Evolutionary conservation across 2,329 filamentous ascomycete species (phyloP).

Genomic region (Penicillium italicum): DNA sequence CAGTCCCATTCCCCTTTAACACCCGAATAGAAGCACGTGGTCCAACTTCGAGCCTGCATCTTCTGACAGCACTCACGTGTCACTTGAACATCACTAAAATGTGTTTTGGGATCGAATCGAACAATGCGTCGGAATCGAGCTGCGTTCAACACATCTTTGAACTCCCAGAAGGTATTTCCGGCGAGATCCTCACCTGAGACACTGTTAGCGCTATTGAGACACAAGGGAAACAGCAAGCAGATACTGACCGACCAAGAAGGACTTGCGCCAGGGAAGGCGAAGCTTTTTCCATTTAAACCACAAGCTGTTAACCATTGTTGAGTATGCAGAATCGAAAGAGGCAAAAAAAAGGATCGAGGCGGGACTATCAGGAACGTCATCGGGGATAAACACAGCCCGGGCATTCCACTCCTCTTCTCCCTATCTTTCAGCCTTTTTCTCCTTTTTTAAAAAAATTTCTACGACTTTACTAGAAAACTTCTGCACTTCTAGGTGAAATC

Average conservation of each 20-base stretch:
- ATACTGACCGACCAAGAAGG: constrained; percentile 54
- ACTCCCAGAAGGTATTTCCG: constrained; percentile 66
- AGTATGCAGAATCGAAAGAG: constrained; percentile 10
- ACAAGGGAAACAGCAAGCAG: not conserved
- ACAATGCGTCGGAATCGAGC: constrained; percentile 57
- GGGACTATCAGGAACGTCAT: constrained; percentile 26
- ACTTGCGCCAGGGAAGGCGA: constrained; percentile 59
- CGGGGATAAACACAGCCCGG: constrained; percentile 23
- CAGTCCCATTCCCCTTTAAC: not conserved
- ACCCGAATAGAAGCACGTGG: not conserved
- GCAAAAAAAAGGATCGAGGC: constrained; percentile 6
- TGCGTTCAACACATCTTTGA: constrained; percentile 56
- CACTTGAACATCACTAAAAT: constrained; percentile 59
- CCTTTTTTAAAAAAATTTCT: not conserved
- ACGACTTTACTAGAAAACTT: not conserved
- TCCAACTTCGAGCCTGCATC: not conserved
- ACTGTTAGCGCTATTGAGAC: constrained; percentile 11
- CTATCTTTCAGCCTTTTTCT: constrained; percentile 1
- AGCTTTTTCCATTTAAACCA: constrained; percentile 64
- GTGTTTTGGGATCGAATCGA: constrained; percentile 50
- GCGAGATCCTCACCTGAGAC: constrained; percentile 55
- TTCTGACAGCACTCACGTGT: constrained; percentile 45
- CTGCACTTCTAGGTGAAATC: not conserved
- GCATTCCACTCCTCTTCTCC: constrained; percentile 20
- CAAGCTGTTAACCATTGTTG: constrained; percentile 45